These are phyloP conservation scores for Wallemia ichthyophaga DNA, from an alignment of 1,284 basidiomycete genomes.

Conservation along the genomic window DNA sequence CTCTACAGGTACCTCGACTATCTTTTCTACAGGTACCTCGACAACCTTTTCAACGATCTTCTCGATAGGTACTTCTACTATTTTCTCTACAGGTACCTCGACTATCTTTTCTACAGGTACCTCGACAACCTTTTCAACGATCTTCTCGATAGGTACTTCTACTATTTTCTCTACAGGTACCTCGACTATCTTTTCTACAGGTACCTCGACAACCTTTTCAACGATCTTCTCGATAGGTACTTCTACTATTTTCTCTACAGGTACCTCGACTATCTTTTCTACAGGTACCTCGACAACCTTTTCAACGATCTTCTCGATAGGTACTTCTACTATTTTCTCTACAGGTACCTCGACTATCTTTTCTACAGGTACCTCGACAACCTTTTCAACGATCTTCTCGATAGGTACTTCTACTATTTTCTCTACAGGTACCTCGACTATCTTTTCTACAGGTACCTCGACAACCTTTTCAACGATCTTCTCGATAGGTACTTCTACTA, in stretches of 20 bases:
- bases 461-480: conserved; percentile 15
- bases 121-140: conserved; percentile 10
- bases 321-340: conserved; percentile 6
- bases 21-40: conserved; percentile 16
- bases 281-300: no score
- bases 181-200: conserved; percentile 12
- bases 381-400: no score
- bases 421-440: conserved; percentile 16
- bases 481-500: conserved; percentile 9
- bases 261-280: no score
- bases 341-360: neutral
- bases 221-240: conserved; percentile 10
- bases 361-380: no score
- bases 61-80: conserved; percentile 8
- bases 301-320: conserved; percentile 2
- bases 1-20: conserved; percentile 16
- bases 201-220: conserved; percentile 9
- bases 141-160: conserved; percentile 9
- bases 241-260: conserved; percentile 4
- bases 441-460: conserved; percentile 16
- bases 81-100: conserved; percentile 13
- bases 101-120: conserved; percentile 11
- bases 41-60: conserved; percentile 15
- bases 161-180: conserved; percentile 12
- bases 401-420: conserved; percentile 10